These are phyloP conservation scores for Nymphaea thermarum DNA, from an alignment of 164 flowering plant genomes.

Conservation along the genomic window DNA sequence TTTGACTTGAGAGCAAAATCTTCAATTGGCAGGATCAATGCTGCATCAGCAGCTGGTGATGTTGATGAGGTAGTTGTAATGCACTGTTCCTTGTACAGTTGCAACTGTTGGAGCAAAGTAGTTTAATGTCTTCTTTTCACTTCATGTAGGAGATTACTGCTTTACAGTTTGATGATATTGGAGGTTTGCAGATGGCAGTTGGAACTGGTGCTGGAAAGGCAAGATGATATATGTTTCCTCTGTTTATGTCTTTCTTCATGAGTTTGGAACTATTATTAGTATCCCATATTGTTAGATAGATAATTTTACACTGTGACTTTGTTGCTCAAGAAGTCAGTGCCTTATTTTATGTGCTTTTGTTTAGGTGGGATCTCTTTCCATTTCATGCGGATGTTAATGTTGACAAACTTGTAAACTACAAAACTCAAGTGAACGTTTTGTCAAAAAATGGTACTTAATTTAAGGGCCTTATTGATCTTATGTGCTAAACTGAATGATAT, in stretches of 20 bases:
- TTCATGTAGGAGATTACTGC: slow-evolving; percentile 77
- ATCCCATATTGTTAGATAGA: too few species aligned
- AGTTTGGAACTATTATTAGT: too few species aligned
- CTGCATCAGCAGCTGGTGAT: slow-evolving; percentile 57
- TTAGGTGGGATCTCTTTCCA: too few species aligned
- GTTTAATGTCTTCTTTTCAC: not conserved
- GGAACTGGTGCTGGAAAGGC: slow-evolving; percentile 93
- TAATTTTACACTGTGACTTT: too few species aligned
- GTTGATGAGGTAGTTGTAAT: slow-evolving; percentile 39
- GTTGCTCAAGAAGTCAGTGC: too few species aligned
- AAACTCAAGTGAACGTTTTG: too few species aligned
- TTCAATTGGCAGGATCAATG: slow-evolving; percentile 75
- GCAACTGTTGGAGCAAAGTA: not conserved
- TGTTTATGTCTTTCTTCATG: not conserved
- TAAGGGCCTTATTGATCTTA: too few species aligned
- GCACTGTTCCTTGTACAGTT: not conserved
- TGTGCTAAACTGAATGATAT: too few species aligned
- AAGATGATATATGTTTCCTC: slow-evolving; percentile 4
- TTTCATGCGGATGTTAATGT: too few species aligned
- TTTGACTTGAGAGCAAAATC: slow-evolving; percentile 77
- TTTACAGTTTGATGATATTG: slow-evolving; percentile 26
- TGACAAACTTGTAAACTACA: too few species aligned
- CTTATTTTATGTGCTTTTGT: too few species aligned
- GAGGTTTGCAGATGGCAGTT: slow-evolving; percentile 20
- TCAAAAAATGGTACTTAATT: too few species aligned